Evolutionary conservation across 768 basidiomycete species (phyloP).

Genomic region (Hydnomerulius pinastri): DNA sequence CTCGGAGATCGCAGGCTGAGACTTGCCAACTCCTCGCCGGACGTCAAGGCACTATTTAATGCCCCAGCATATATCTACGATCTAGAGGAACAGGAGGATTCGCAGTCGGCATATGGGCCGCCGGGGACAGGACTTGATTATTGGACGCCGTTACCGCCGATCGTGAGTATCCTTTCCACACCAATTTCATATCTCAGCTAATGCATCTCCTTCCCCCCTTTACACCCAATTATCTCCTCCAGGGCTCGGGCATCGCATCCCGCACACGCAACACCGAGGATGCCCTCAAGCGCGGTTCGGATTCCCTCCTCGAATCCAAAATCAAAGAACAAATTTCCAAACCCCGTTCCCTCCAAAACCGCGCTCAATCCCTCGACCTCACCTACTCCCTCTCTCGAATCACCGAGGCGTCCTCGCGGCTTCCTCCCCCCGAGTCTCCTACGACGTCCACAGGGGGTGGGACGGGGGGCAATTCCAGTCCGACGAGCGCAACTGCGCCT

Average conservation of each 20-base stretch:
- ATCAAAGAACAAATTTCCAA: conserved; percentile 74
- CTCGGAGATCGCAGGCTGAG: conserved; percentile 74
- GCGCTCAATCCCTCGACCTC: conserved; percentile 88
- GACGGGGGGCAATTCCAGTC: conserved; percentile 75
- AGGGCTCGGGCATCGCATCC: conserved; percentile 71
- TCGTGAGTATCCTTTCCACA: conserved; percentile 47
- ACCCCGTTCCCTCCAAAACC: conserved; percentile 80
- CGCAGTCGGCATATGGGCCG: conserved; percentile 56
- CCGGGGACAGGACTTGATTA: conserved; percentile 62
- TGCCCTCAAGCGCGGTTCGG: conserved; percentile 77
- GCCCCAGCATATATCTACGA: conserved; percentile 82
- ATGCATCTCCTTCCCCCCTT: too few relatives aligned
- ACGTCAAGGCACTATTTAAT: conserved; percentile 95
- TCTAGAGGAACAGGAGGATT: conserved; percentile 70
- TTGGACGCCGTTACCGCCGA: conserved; percentile 76
- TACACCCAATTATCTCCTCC: conserved; percentile 11
- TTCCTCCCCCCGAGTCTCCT: conserved; percentile 76
- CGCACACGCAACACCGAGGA: conserved; percentile 75
- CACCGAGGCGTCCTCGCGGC: conserved; percentile 61
- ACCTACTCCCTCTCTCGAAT: conserved; percentile 84
- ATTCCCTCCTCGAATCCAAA: conserved; percentile 83
- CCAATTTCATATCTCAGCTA: conserved; percentile 19
- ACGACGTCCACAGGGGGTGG: conserved; percentile 74
- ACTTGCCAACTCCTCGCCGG: conserved; percentile 86
- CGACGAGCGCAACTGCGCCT: conserved; percentile 75